Base-by-base conservation (phyloP, 2,329 filamentous ascomycete genomes). In the Trichoderma asperellum region DNA sequence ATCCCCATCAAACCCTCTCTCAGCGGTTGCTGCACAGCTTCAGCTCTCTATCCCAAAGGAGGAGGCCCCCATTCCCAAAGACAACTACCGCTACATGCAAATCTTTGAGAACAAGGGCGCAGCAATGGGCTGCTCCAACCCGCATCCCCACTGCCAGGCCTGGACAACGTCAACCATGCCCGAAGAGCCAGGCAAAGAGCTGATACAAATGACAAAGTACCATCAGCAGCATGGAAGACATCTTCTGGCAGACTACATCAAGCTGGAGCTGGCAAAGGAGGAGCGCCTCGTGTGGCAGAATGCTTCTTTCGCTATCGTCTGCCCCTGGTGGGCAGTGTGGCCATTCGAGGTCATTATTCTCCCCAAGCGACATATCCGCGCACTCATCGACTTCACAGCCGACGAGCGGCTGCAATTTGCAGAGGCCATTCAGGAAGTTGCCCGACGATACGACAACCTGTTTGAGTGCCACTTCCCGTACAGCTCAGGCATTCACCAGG, bases 41-140 rank as follows among this genome's bases (percentile, higher is more conserved):
- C 74, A 79, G 5, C 77, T 86, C 8, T 77, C 80, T 2, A 75
- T 84, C 77, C 59, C 75, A 37, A 78, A 72, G 21, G 78, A 81
- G 6, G 76, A 76, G 14, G 77, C 78, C 11, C 80, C 80, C 6
- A 56, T 74, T 1, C 91, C 93, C 5, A 88, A 86, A 63, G 87
- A 92, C 65, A 93, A 97, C 80, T 93, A 97, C 75, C 89, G 92
- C 66, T 98, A 97, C 82, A 97, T 99, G 94, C 96, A 99, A 79
- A 98, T 99, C 73, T 99, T 99, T 72, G 96, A 99, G 83, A 99
- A 99, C 84, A 99, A 99, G 82, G 96, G 96, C 63, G 89, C 92
- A 0, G 93, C 95, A 12, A 99, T 99, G 96, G 96, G 96, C 63
- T 99, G 96, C 84, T 98, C 95, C 1, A 99, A 99, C 79, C 96